These are phyloP conservation scores for Fusarium brevicatenulatum DNA, from an alignment of 2,329 filamentous ascomycete genomes.

Conservation along the genomic window DNA sequence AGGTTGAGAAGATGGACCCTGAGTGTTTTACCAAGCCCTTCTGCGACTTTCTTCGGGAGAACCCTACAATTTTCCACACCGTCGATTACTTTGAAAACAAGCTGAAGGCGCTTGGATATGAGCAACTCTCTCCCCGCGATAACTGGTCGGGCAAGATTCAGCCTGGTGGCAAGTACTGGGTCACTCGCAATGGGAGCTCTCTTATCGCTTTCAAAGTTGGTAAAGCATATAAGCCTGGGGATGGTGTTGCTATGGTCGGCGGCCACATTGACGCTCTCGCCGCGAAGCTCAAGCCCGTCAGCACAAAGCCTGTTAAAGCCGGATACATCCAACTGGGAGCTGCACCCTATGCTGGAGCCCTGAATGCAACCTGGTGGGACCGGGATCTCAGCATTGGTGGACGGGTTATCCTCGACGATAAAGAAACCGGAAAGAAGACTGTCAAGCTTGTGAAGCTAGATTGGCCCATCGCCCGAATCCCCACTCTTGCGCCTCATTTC, in stretches of 20 bases:
- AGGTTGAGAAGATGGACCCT: slow-evolving; percentile 56
- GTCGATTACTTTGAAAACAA: slow-evolving; percentile 82
- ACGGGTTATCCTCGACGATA: slow-evolving; percentile 83
- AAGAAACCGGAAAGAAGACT: slow-evolving; percentile 76
- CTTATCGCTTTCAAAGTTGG: slow-evolving; percentile 88
- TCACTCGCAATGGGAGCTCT: slow-evolving; percentile 85
- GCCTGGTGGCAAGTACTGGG: slow-evolving; percentile 88
- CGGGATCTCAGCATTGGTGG: slow-evolving; percentile 92
- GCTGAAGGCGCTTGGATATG: slow-evolving; percentile 77
- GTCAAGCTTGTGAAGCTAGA: slow-evolving; percentile 88
- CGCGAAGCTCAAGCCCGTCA: slow-evolving; percentile 89
- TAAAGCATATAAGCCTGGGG: slow-evolving; percentile 81
- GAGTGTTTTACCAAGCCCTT: slow-evolving; percentile 84
- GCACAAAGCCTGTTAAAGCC: slow-evolving; percentile 82
- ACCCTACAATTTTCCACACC: slow-evolving; percentile 93
- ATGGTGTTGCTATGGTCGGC: slow-evolving; percentile 87
- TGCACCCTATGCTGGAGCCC: slow-evolving; percentile 87
- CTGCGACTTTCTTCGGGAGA: slow-evolving; percentile 85
- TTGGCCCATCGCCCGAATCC: slow-evolving; percentile 93
- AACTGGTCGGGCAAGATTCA: slow-evolving; percentile 78
- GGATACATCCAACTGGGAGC: slow-evolving; percentile 92
- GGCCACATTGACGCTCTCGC: slow-evolving; percentile 95
- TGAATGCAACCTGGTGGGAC: slow-evolving; percentile 97
- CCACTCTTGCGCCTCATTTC: slow-evolving; percentile 94
- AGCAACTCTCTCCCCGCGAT: slow-evolving; percentile 80